phyloP scores from a whole-genome alignment of 1,139 yeast species.

The Debaryomyces subglobosus region DNA sequence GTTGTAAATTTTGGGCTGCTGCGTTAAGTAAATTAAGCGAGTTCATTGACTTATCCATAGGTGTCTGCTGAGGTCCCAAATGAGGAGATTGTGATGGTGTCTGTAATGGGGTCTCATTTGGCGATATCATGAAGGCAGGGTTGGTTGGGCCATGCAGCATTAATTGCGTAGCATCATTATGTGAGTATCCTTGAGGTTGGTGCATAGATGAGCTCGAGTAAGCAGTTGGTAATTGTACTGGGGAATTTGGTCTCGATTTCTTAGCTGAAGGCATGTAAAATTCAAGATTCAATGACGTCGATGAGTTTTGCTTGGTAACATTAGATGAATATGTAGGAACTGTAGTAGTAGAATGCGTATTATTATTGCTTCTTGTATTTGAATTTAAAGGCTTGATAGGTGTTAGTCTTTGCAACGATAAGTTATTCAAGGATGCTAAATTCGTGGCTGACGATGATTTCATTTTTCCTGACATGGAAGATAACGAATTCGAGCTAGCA shows the following conservation, averaged over 20 bases:
- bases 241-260: conserved; percentile 49
- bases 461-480: conserved; percentile 29
- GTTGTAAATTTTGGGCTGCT: conserved; percentile 26
- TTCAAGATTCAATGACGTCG: conserved; percentile 33
- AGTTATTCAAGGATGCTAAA: conserved; percentile 23
- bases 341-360: conserved; percentile 16
- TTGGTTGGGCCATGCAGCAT: background rate
- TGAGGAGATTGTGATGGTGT: conserved; percentile 52
- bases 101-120: conserved; percentile 44
- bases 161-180: background rate
- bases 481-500: conserved; percentile 29
- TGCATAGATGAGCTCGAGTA: conserved; percentile 7
- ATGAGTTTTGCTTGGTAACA: conserved; percentile 26
- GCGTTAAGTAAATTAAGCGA: conserved; percentile 22
- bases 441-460: conserved; percentile 26
- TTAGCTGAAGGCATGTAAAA: conserved; percentile 30
- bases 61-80: conserved; percentile 28
- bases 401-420: conserved; percentile 40
- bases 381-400: conserved; percentile 33
- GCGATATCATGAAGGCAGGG: conserved; percentile 27
- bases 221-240: conserved; percentile 22
- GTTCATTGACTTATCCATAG: conserved; percentile 10
- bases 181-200: background rate
- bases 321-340: conserved; percentile 12
- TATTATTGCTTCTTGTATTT: conserved; percentile 9